Percentiles rank a stretch among this genome's conserved stretches.
These are phyloP conservation scores for Acanthamoeba lenticulata DNA, from an alignment of 208 protist genomes.

Conservation along the genomic window DNA sequence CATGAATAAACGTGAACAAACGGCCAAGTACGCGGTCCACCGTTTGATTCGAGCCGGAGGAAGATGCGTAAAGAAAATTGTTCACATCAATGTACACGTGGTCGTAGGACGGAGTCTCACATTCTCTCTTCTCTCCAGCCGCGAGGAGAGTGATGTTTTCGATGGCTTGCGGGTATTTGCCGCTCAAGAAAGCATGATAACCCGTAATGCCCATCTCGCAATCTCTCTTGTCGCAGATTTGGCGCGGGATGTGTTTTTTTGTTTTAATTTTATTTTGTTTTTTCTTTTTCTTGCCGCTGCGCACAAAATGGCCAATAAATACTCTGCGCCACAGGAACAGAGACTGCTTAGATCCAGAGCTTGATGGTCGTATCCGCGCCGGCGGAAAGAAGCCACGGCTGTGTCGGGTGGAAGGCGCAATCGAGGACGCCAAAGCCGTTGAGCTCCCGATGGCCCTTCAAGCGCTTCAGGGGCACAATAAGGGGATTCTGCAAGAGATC, in stretches of 20 bases:
- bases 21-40: not conserved
- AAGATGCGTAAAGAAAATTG: constrained; percentile 59
- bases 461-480: constrained; percentile 99
- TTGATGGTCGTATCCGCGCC: constrained; percentile 96
- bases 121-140: not conserved
- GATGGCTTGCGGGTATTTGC: constrained; percentile 30
- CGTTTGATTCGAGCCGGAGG: not conserved
- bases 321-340: not conserved
- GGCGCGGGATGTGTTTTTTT: too few species aligned
- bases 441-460: constrained; percentile 91
- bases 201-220: constrained; percentile 60
- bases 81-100: constrained; percentile 55
- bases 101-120: not conserved
- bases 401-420: constrained; percentile 96
- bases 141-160: not conserved
- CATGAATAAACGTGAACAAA: not conserved
- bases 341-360: constrained; percentile 87
- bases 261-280: too few species aligned
- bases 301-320: not conserved
- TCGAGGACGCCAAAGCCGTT: constrained; percentile 88
- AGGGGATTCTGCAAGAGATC: constrained; percentile 98
- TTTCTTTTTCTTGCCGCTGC: too few species aligned
- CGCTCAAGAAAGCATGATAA: constrained; percentile 40
- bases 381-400: constrained; percentile 99
- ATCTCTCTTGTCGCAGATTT: too few species aligned